A percentile compares a stretch with the other conserved stretches of the same genome.
phyloP scores from a whole-genome alignment of 2,329 filamentous ascomycete genomes.

The Boeremia lycopersici region DNA sequence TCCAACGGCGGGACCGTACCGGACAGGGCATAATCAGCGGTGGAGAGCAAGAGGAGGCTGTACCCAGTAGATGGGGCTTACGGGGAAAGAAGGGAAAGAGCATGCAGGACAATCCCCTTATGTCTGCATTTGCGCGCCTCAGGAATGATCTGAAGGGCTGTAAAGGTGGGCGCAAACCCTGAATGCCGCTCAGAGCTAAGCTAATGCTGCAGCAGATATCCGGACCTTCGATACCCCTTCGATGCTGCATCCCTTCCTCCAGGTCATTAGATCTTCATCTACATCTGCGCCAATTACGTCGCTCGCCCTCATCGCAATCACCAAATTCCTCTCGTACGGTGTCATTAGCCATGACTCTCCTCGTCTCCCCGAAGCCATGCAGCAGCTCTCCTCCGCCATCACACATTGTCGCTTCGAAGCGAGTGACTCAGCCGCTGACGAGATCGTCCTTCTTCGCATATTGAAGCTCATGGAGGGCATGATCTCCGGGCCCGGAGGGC shows the following conservation, averaged over 20 bases:
- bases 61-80: conserved; percentile 88
- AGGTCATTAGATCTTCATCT: conserved; percentile 94
- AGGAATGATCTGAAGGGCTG: conserved; percentile 85
- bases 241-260: conserved; percentile 89
- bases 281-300: conserved; percentile 97
- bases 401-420: conserved; percentile 98
- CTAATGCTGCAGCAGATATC: conserved; percentile 67
- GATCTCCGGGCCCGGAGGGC: conserved; percentile 90
- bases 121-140: conserved; percentile 90
- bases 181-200: conserved; percentile 8
- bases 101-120: conserved; percentile 95
- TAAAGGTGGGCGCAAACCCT: conserved; percentile 63
- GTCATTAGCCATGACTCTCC: conserved; percentile 85
- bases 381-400: conserved; percentile 89
- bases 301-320: conserved; percentile 87
- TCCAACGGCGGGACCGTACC: conserved; percentile 43
- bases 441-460: conserved; percentile 93
- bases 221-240: conserved; percentile 85
- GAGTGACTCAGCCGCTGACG: conserved; percentile 91
- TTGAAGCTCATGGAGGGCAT: conserved; percentile 98
- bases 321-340: conserved; percentile 95
- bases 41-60: conserved; percentile 58
- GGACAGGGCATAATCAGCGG: conserved; percentile 44
- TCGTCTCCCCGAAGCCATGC: conserved; percentile 90
- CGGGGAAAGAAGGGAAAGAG: conserved; percentile 95